These are phyloP conservation scores for Osmanthus fragrans DNA, from an alignment of 257 asterid species.

Conservation along the genomic window DNA sequence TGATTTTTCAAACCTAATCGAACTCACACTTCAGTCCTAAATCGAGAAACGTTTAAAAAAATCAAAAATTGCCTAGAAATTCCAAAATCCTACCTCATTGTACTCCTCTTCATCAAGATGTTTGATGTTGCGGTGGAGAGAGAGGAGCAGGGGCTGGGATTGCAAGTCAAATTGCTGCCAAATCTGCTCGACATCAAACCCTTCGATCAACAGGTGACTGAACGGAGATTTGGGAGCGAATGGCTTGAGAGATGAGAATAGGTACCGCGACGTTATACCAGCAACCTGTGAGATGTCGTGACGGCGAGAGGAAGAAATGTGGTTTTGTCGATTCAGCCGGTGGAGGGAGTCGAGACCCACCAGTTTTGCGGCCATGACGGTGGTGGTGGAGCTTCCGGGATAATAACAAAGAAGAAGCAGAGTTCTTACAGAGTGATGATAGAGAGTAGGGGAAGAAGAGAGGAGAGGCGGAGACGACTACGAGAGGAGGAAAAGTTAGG, in stretches of 20 bases:
- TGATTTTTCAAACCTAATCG: conserved; percentile 14
- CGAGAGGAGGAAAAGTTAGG: no score
- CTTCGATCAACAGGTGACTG: conserved; percentile 53
- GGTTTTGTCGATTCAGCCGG: conserved; percentile 58
- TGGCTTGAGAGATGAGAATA: conserved; percentile 29
- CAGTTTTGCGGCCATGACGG: conserved; percentile 19
- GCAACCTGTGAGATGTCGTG: conserved; percentile 68
- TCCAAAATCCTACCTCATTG: conserved; percentile 25
- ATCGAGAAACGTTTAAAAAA: background rate
- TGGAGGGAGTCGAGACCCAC: conserved; percentile 50
- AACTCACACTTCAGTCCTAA: background rate
- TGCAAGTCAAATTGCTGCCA: conserved; percentile 98
- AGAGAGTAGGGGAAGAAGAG: no score
- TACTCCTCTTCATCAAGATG: conserved; percentile 53
- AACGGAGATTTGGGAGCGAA: conserved; percentile 62
- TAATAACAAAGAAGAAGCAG: no score
- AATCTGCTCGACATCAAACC: conserved; percentile 72
- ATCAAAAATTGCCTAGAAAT: background rate
- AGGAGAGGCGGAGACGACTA: no score
- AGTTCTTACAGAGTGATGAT: no score
- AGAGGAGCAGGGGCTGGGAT: conserved; percentile 61
- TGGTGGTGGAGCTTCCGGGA: background rate
- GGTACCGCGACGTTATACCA: conserved; percentile 60
- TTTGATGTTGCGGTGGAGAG: conserved; percentile 59
- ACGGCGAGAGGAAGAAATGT: conserved; percentile 66